Base-by-base conservation (phyloP, 129 eudicot genomes). In the Escallonia rubra region DNA sequence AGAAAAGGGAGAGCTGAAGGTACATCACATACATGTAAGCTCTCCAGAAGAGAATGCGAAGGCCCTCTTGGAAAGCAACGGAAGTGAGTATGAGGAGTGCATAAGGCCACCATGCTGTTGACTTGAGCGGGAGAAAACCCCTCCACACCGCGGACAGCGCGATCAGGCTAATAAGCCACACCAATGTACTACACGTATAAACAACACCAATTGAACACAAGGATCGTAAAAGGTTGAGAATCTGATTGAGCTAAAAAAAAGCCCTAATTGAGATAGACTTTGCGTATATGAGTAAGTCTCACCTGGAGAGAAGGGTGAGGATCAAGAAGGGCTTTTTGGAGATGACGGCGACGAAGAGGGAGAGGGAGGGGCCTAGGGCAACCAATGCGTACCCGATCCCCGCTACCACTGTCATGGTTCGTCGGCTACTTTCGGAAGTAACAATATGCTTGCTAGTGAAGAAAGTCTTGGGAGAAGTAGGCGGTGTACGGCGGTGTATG, bases 231-330 rank as follows among this genome's bases (percentile, higher is more conserved):
- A 23, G 34, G 34, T 23, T 23, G 34, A 23, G 34, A 23, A 23
- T 23, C 34, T 23, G 34, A 23, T 23, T 23, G 34, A 23, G 34
- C 34, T 23, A 23, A 23, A 65, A 50, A 65, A 14, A 8, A 53
- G 59, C 3, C 13, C 1, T 13, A 39, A 49, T 9, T 8, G 7
- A 51, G 4, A 38, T 1, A 7, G 47, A 42, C 14, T 23, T 23
- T 23, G 34, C 34, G 0, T 23, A 23, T 23, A 23, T 23, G 34
- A 23, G 34, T 4, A n/a, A 1, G 56, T 64, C n/a, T n/a, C n/a
- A 92, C 98, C 98, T 93, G 63, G 95, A 86, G 78, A 93, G 95
- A 77, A 93, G 89, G n/a, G 93, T 93, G 84, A 93, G 98, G 55
- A 88, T 81, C 72, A 89, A 76, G 72, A 93, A 93, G 76, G 98